Base-by-base conservation (phyloP, 163 green algal species). In the Scenedesmus sp. region DNA sequence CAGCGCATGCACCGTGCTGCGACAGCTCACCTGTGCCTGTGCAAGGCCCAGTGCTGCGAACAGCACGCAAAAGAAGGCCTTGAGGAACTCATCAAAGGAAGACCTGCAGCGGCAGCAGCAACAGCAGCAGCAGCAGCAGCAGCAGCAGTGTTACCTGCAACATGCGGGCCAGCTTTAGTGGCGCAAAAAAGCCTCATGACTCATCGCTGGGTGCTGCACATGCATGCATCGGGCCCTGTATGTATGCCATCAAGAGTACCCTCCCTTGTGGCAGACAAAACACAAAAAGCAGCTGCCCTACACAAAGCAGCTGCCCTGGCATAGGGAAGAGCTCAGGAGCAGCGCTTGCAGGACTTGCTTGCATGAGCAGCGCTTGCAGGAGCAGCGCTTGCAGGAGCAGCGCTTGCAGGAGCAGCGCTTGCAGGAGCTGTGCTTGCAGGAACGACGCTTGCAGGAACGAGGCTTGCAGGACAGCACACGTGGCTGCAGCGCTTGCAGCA, bases 21-120 rank as follows among this genome's bases (percentile, higher is more conserved):
- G 34, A 23, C 7, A 9, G 9, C 91, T 74, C n/a, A 93, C 90
- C 76, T 92, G 82, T 64, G 93, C 90, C 87, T 96, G 95, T 9
- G 92, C 92, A 20, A 96, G 84, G 70, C 96, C 96, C 86, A 98
- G 94, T 2, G 96, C 96, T 8, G 94, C 94, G 84, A 98, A 94
- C 55, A 98, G 88, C 62, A 99, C 96, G 52, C 94, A 91, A 74
- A 98, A 96, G 94, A 98, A 98, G 7, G 96, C 94, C 95, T 97
- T 94, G 57, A 94, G 23, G 52, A 89, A 91, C 54, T 74, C 67
- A 57, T 93, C 82, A 90, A 93, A 92, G 7, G 82, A 88, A n/a
- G 88, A 56, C 70, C 60, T 76, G 84, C 73, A 83, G 57, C 9
- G 5, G 57, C 82, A 87, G 23, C 56, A 20, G 18, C 20, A n/a